These are phyloP conservation scores for Coccomyxa sp. DNA, from an alignment of 139 green algal species.

Conservation along the genomic window DNA sequence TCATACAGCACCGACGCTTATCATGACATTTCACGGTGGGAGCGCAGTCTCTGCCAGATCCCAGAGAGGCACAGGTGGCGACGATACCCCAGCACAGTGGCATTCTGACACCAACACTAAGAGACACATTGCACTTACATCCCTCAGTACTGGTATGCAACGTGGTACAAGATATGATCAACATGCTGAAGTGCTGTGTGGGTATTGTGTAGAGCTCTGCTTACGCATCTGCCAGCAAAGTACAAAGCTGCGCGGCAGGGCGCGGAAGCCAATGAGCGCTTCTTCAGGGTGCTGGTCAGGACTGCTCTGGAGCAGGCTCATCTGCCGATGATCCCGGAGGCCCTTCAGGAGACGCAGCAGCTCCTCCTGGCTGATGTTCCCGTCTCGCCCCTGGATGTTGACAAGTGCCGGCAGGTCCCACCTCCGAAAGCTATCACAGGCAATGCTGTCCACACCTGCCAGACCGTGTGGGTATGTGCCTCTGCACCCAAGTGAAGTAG, in stretches of 20 bases:
- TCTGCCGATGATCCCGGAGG: constrained; percentile 17
- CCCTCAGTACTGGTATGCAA: not conserved
- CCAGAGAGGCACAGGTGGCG: constrained; percentile 34
- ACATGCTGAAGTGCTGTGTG: not conserved
- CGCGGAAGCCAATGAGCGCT: constrained; percentile 59
- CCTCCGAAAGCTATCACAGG: too few relatives aligned
- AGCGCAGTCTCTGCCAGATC: constrained; percentile 56
- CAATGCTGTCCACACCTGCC: too few relatives aligned
- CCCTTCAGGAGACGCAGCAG: constrained; percentile 4
- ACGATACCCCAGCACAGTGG: not conserved
- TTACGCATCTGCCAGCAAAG: constrained; percentile 43
- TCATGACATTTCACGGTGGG: constrained; percentile 70
- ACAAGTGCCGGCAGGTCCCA: too few relatives aligned
- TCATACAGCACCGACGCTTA: constrained; percentile 50
- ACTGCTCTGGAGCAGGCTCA: not conserved
- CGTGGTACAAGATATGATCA: not conserved
- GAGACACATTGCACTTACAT: not conserved
- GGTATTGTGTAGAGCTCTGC: too few relatives aligned
- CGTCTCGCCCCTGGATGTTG: not conserved
- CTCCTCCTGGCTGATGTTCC: constrained; percentile 1
- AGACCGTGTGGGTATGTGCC: too few relatives aligned
- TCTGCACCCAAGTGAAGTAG: too few relatives aligned
- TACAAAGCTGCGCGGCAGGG: constrained; percentile 24
- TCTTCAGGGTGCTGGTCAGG: constrained; percentile 49
- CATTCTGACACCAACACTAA: not conserved